Conservation (phyloP, 2,329 filamentous ascomycete species). For the Colletotrichum cereale region DNA sequence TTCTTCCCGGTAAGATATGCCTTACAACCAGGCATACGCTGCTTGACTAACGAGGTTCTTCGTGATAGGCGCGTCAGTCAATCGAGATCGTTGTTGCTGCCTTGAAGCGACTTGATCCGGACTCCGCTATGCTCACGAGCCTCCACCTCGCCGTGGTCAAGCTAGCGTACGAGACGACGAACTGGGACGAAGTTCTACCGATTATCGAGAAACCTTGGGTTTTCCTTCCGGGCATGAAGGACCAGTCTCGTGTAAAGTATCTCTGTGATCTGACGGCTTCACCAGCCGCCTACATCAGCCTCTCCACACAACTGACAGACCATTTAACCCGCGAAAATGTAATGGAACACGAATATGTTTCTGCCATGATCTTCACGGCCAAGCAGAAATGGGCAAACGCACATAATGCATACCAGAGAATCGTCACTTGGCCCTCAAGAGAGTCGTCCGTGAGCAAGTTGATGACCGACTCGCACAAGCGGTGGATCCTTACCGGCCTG, state of each 20-base stretch:
- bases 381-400: constrained; percentile 73
- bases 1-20: constrained; percentile 56
- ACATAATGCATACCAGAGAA: constrained; percentile 70
- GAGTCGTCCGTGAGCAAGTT: constrained; percentile 77
- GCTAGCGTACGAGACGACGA: constrained; percentile 68
- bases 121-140: constrained; percentile 74
- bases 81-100: constrained; percentile 62
- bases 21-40: constrained; percentile 5
- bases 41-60: constrained; percentile 24
- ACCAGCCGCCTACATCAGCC: constrained; percentile 70
- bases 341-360: constrained; percentile 75
- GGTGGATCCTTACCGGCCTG: constrained; percentile 85
- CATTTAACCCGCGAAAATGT: constrained; percentile 65
- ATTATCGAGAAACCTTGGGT: constrained; percentile 76
- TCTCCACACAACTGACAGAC: constrained; percentile 67
- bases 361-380: constrained; percentile 74
- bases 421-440: constrained; percentile 75
- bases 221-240: constrained; percentile 68
- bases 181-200: constrained; percentile 66
- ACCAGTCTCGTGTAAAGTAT: constrained; percentile 51
- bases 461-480: constrained; percentile 92
- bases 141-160: constrained; percentile 70
- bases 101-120: constrained; percentile 75
- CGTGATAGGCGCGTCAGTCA: constrained; percentile 59
- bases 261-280: constrained; percentile 61